These are phyloP conservation scores for Arthrobotrys pseudoclavata DNA, from an alignment of 2,329 filamentous ascomycete species.

Conservation along the genomic window DNA sequence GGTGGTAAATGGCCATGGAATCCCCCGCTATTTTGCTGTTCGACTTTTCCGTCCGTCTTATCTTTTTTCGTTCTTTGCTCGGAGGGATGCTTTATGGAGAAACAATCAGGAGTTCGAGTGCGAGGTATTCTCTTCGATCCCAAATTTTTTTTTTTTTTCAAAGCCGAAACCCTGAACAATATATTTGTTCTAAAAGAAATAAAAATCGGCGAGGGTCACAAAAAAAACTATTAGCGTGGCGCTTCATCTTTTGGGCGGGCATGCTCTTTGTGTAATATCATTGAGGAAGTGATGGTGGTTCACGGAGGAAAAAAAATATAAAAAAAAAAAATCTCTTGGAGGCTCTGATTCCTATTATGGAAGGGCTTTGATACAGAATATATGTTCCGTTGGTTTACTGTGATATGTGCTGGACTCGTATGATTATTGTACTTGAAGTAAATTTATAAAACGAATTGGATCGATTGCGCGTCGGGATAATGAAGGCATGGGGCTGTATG, in stretches of 20 bases:
- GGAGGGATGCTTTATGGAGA: constrained; percentile 4
- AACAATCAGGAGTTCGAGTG: constrained; percentile 20
- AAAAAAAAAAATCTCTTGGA: background rate
- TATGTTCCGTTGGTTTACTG: background rate
- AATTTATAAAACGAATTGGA: no score
- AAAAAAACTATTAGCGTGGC: background rate
- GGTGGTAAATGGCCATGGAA: constrained; percentile 11
- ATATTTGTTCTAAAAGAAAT: background rate
- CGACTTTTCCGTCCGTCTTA: constrained; percentile 1
- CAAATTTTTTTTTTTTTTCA: background rate
- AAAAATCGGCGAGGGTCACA: background rate
- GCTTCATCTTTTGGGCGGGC: constrained; percentile 7
- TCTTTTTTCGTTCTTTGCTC: constrained; percentile 8
- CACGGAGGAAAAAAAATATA: background rate
- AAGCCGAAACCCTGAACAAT: background rate
- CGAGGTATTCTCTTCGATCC: constrained; percentile 7
- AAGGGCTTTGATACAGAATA: background rate
- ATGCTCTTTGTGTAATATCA: constrained; percentile 11
- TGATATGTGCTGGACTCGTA: background rate
- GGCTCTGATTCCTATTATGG: background rate
- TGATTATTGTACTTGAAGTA: no score
- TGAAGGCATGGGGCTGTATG: no score
- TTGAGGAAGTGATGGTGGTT: background rate
- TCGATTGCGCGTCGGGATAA: no score
- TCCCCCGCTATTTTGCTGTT: constrained; percentile 5